These are phyloP conservation scores for Leccinum insigne DNA, from an alignment of 1,284 basidiomycete genomes.

Conservation along the genomic window DNA sequence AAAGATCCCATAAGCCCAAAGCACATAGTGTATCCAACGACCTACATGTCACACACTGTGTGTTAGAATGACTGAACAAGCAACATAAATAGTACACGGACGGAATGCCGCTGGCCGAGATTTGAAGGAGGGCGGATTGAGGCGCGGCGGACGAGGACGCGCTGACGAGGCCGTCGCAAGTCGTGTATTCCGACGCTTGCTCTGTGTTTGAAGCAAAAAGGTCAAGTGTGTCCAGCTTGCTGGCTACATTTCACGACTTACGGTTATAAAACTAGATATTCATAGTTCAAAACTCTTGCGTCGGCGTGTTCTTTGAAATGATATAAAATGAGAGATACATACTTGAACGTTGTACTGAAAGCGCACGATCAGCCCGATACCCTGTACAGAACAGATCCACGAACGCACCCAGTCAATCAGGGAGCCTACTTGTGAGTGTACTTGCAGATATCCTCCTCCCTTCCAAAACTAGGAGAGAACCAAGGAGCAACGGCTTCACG, in stretches of 20 bases:
- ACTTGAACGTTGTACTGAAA: slow-evolving; percentile 46
- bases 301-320: background rate
- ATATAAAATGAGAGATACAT: background rate
- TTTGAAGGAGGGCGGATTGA: slow-evolving; percentile 57
- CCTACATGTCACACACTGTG: no score
- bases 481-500: background rate
- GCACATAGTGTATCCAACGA: no score
- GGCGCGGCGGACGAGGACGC: slow-evolving; percentile 42
- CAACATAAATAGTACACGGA: background rate
- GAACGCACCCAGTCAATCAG: slow-evolving; percentile 50
- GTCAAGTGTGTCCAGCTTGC: background rate
- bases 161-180: slow-evolving; percentile 43
- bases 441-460: slow-evolving; percentile 43
- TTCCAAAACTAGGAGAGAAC: slow-evolving; percentile 9
- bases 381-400: background rate
- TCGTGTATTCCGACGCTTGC: slow-evolving; percentile 47
- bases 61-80: no score
- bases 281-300: background rate
- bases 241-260: slow-evolving; percentile 26
- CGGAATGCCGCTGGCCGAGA: slow-evolving; percentile 52
- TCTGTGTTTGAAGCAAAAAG: slow-evolving; percentile 30
- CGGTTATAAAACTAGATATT: slow-evolving; percentile 59
- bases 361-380: background rate
- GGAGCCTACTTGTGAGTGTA: slow-evolving; percentile 53
- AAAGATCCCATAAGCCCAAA: no score